Evolutionary conservation across 2,329 filamentous ascomycete genomes (phyloP).

Genomic region (Paecilomyces sp.): DNA sequence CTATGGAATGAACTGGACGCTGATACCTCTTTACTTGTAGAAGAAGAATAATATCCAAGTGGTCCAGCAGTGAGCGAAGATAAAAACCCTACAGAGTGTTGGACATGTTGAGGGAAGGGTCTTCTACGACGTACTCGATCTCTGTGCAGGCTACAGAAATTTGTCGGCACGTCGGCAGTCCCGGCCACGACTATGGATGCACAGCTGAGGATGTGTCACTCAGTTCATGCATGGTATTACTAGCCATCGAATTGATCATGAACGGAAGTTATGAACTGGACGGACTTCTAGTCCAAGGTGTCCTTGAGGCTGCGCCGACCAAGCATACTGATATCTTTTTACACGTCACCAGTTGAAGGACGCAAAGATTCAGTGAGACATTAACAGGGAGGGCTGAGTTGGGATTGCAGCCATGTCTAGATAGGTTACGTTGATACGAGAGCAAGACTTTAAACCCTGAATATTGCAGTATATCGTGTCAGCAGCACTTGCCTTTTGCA

Average conservation of each 20-base stretch:
- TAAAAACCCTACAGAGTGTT: constrained; percentile 3
- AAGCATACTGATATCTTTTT: background rate
- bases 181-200: background rate
- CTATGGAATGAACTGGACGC: background rate
- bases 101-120: background rate
- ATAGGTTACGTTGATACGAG: constrained; percentile 4
- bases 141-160: constrained; percentile 2
- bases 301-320: background rate
- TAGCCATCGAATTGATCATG: background rate
- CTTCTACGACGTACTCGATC: constrained; percentile 1
- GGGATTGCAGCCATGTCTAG: constrained; percentile 9
- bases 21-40: constrained; percentile 17
- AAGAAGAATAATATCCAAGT: constrained; percentile 45
- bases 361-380: background rate
- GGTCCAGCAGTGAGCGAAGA: constrained; percentile 33
- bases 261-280: background rate
- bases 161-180: background rate
- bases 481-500: background rate
- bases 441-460: background rate
- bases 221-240: background rate
- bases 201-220: background rate
- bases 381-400: background rate
- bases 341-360: constrained; percentile 2
- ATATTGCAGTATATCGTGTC: background rate
- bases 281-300: background rate